A percentile compares a stretch with the other conserved stretches of the same genome.
These are phyloP conservation scores for Xylaria sp. DNA, from an alignment of 495 filamentous ascomycete genomes.

Conservation along the genomic window DNA sequence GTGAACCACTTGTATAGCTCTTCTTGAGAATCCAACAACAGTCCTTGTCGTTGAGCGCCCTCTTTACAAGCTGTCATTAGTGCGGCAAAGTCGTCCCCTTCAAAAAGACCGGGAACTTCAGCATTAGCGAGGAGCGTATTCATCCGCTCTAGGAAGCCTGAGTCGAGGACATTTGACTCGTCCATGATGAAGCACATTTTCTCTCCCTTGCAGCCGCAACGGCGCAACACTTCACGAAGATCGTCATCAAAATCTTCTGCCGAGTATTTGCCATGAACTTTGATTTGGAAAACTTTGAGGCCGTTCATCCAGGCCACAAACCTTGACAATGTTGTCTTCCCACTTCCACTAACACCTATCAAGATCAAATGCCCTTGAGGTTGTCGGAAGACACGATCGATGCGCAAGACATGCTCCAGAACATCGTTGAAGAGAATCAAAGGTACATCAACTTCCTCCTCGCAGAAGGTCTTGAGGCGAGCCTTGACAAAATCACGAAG, in stretches of 20 bases:
- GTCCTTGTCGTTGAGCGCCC: conserved; percentile 93
- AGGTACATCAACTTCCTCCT: conserved; percentile 98
- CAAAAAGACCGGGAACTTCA: conserved; percentile 96
- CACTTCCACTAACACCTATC: conserved; percentile 96
- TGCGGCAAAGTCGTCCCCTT: conserved; percentile 94
- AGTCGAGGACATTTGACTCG: conserved; percentile 97
- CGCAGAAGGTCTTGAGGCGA: conserved; percentile 95
- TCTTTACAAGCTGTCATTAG: conserved; percentile 99
- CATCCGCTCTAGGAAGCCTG: conserved; percentile 98
- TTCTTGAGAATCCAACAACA: conserved; percentile 94
- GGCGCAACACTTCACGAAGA: conserved; percentile 87
- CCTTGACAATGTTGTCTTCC: conserved; percentile 96
- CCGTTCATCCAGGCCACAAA: conserved; percentile 99
- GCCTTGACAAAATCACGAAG: conserved; percentile 97
- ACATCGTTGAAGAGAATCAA: conserved; percentile 98
- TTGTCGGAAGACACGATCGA: conserved; percentile 97
- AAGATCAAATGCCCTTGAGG: conserved; percentile 98
- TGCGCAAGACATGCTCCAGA: conserved; percentile 94
- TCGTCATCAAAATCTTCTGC: conserved; percentile 99
- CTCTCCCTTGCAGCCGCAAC: conserved; percentile 96
- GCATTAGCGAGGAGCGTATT: conserved; percentile 98
- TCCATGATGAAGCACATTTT: conserved; percentile 99
- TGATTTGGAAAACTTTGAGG: conserved; percentile 98
- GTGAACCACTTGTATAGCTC: conserved; percentile 99
- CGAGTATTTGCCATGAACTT: conserved; percentile 98